Percentiles rank a stretch among this genome's conserved stretches.
Evolutionary conservation across 139 green algal species (phyloP).

Genomic region (Chlorokybus atmophyticus): DNA sequence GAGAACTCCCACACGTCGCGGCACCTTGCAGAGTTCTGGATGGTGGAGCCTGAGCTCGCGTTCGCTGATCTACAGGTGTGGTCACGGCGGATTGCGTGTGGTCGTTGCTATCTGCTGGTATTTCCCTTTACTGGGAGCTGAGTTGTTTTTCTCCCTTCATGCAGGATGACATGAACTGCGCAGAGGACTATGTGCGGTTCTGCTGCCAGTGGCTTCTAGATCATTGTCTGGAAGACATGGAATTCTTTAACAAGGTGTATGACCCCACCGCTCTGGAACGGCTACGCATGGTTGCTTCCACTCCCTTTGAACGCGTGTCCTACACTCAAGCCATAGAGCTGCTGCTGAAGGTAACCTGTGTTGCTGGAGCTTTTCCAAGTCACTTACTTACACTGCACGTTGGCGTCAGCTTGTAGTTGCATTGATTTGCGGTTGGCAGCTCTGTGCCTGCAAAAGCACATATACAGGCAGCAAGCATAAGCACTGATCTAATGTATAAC

Average conservation of each 20-base stretch:
- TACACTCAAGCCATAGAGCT: slow-evolving; percentile 93
- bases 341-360: slow-evolving; percentile 36
- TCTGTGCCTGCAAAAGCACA: too few relatives aligned
- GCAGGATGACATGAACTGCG: slow-evolving; percentile 76
- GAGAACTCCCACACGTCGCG: slow-evolving; percentile 45
- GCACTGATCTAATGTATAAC: too few relatives aligned
- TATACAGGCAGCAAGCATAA: too few relatives aligned
- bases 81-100: slow-evolving; percentile 36
- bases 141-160: background rate
- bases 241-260: slow-evolving; percentile 72
- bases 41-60: slow-evolving; percentile 73
- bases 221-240: slow-evolving; percentile 56
- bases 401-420: too few relatives aligned
- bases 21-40: slow-evolving; percentile 79
- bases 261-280: slow-evolving; percentile 63
- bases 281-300: slow-evolving; percentile 59
- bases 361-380: background rate
- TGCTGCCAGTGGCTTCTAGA: slow-evolving; percentile 61
- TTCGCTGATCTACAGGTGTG: slow-evolving; percentile 48
- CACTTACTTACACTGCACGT: background rate
- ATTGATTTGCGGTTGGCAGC: too few relatives aligned
- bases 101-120: slow-evolving; percentile 25
- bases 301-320: slow-evolving; percentile 67
- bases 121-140: too few relatives aligned
- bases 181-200: slow-evolving; percentile 68